phyloP scores from a whole-genome alignment of 352 stramenopile genomes.

The Phytophthora hibernalis region DNA sequence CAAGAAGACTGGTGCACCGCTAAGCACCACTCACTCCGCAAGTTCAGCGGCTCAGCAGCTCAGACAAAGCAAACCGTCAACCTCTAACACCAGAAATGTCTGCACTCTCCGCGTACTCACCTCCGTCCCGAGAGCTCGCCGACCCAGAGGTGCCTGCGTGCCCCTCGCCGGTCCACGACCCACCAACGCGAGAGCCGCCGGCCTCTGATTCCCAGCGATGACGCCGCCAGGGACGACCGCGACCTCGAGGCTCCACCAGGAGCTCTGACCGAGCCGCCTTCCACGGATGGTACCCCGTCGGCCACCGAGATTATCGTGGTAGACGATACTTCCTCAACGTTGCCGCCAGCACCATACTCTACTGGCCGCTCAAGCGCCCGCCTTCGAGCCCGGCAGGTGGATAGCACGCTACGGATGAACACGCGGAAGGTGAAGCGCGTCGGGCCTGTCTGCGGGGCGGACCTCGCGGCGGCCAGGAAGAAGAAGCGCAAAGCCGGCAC shows the following conservation, averaged over 20 bases:
- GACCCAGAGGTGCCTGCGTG: no score
- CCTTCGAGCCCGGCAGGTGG: neutral
- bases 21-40: neutral
- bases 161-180: no score
- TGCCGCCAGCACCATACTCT: neutral
- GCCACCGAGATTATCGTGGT: neutral
- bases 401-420: neutral
- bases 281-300: neutral
- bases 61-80: neutral
- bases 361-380: neutral
- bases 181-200: no score
- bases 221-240: neutral
- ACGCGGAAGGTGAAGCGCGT: neutral
- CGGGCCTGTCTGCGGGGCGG: neutral
- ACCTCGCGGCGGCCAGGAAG: neutral
- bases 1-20: neutral
- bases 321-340: neutral
- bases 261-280: neutral
- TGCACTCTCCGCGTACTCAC: no score
- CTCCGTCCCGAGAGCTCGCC: no score
- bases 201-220: no score
- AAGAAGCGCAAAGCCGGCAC: neutral
- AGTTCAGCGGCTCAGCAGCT: neutral
- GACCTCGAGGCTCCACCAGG: neutral
- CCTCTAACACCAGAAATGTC: neutral